A percentile compares a stretch with the other conserved stretches of the same genome.
Evolutionary conservation across 192 early-diverging fungal species (phyloP).

Genomic region (Backusella macrospora): DNA sequence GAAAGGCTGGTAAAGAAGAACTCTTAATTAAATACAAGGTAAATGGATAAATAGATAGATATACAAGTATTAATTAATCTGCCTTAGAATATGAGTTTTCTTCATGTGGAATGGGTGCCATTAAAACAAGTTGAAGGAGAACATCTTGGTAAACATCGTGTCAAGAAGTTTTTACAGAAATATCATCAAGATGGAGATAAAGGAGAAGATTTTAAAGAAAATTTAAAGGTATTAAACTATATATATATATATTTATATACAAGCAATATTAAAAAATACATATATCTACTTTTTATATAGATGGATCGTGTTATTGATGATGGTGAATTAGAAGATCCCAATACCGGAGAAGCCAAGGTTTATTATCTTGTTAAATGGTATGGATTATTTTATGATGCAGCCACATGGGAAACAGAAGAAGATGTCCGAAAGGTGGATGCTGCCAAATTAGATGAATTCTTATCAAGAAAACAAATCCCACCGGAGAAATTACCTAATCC

Average conservation of each 20-base stretch:
- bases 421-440: conserved; percentile 53
- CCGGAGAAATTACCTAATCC: conserved; percentile 46
- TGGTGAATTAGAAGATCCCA: conserved; percentile 63
- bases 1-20: conserved; percentile 55
- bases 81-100: conserved; percentile 63
- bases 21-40: conserved; percentile 82
- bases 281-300: conserved; percentile 52
- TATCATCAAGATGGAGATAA: conserved; percentile 54
- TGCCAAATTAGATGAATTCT: conserved; percentile 68
- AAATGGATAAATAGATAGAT: too few species aligned
- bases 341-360: conserved; percentile 53
- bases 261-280: background rate
- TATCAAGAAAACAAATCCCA: conserved; percentile 59
- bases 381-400: conserved; percentile 65
- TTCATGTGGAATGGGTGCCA: conserved; percentile 75
- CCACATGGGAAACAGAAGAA: conserved; percentile 74
- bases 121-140: conserved; percentile 48
- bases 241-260: background rate
- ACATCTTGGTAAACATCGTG: conserved; percentile 66
- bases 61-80: too few species aligned
- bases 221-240: conserved; percentile 52
- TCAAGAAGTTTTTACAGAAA: conserved; percentile 77
- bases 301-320: conserved; percentile 85
- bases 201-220: conserved; percentile 67
- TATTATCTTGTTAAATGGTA: conserved; percentile 83